phyloP scores from a whole-genome alignment of 176 grass and related monocot genomes.

The Oryza punctata region DNA sequence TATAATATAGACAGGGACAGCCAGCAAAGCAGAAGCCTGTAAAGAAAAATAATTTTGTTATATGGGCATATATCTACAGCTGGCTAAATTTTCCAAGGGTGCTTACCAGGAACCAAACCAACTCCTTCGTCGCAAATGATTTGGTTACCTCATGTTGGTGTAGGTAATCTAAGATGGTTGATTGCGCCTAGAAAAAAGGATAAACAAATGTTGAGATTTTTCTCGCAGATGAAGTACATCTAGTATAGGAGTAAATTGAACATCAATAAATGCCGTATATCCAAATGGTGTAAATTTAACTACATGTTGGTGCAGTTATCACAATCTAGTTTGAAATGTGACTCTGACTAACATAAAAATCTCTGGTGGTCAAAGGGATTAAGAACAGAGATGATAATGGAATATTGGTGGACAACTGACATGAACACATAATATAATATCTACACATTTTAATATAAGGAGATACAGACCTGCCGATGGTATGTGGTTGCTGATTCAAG shows the following conservation, averaged over 20 bases:
- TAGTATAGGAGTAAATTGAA: neutral
- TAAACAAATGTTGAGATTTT: constrained; percentile 23
- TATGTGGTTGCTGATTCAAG: constrained; percentile 83
- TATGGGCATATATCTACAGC: neutral
- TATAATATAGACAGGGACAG: constrained; percentile 68
- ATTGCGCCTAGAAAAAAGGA: constrained; percentile 66
- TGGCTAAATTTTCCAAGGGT: constrained; percentile 13
- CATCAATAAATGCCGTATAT: neutral
- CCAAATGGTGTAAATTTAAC: neutral
- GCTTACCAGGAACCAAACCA: constrained; percentile 97
- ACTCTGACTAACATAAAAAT: constrained; percentile 6
- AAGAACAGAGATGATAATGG: neutral
- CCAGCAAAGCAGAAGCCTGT: constrained; percentile 91
- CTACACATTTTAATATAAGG: neutral
- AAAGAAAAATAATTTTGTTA: constrained; percentile 28
- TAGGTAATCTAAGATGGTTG: constrained; percentile 69
- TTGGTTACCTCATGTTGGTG: constrained; percentile 83
- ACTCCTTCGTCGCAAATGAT: constrained; percentile 78
- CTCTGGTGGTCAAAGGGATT: neutral
- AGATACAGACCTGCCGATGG: constrained; percentile 78
- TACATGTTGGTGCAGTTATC: neutral
- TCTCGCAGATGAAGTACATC: neutral
- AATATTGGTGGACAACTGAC: neutral
- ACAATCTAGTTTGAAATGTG: constrained; percentile 13
- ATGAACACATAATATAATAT: neutral